phyloP scores from a whole-genome alignment of 2,329 filamentous ascomycete genomes.

The Raffaelea ambrosiae region DNA sequence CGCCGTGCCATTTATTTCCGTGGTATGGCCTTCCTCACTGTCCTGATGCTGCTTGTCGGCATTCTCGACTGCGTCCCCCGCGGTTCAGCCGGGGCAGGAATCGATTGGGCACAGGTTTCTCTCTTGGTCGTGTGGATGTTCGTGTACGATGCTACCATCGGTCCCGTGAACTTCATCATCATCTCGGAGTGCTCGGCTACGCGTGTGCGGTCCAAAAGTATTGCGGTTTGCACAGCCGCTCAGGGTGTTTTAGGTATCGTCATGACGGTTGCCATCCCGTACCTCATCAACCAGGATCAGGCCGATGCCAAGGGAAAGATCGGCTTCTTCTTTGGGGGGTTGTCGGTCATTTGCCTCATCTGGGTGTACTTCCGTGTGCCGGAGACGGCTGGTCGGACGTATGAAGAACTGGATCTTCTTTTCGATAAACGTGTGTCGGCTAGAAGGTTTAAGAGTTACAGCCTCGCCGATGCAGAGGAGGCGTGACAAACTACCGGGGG shows the following conservation, averaged over 20 bases:
- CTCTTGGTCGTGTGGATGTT: neutral
- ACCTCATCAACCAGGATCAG: slow-evolving; percentile 23
- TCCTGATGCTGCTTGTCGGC: slow-evolving; percentile 27
- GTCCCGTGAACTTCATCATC: slow-evolving; percentile 38
- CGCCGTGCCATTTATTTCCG: neutral
- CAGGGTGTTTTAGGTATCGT: slow-evolving; percentile 27
- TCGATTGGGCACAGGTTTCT: neutral
- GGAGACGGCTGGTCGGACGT: slow-evolving; percentile 22
- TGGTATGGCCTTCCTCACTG: slow-evolving; percentile 25
- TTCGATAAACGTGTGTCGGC: slow-evolving; percentile 20
- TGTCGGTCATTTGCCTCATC: slow-evolving; percentile 32
- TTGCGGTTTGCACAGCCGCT: slow-evolving; percentile 36
- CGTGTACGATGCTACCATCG: slow-evolving; percentile 20
- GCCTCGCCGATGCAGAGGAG: no score
- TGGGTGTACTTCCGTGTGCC: slow-evolving; percentile 44
- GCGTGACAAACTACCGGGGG: no score
- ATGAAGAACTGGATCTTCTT: slow-evolving; percentile 7
- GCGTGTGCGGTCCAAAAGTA: slow-evolving; percentile 35
- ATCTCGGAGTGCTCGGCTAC: slow-evolving; percentile 39
- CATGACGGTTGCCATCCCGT: slow-evolving; percentile 23
- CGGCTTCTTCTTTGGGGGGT: slow-evolving; percentile 33
- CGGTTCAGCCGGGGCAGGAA: slow-evolving; percentile 24
- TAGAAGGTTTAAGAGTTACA: slow-evolving; percentile 8
- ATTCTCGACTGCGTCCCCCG: slow-evolving; percentile 12
- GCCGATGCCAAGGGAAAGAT: slow-evolving; percentile 31